These are phyloP conservation scores for Medicago truncatula DNA, from an alignment of 306 rosid species.

Conservation along the genomic window DNA sequence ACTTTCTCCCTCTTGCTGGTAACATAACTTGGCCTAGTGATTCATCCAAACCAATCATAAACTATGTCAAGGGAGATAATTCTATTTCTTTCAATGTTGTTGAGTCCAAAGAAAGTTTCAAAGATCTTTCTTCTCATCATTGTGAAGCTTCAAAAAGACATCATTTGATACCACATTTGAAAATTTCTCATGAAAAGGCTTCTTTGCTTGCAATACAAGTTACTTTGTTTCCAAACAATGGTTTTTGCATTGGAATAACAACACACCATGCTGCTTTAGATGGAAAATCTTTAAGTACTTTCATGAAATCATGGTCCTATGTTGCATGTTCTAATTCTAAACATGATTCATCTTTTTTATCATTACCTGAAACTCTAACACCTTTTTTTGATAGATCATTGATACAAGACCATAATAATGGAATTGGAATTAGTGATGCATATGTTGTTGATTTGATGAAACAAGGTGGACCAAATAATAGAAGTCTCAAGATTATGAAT, in stretches of 20 bases:
- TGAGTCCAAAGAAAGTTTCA: constrained; percentile 27
- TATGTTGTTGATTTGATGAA: background rate
- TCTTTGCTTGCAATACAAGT: constrained; percentile 33
- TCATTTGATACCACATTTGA: constrained; percentile 18
- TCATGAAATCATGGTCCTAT: constrained; percentile 39
- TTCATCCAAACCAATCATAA: constrained; percentile 30
- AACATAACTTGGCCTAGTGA: constrained; percentile 37
- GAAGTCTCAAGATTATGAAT: constrained; percentile 31
- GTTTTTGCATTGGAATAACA: constrained; percentile 41
- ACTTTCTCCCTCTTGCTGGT: constrained; percentile 42
- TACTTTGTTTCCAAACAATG: constrained; percentile 36
- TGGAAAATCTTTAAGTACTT: constrained; percentile 37
- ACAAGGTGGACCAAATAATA: background rate
- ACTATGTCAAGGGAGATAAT: background rate
- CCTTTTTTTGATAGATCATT: constrained; percentile 26
- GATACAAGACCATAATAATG: constrained; percentile 16
- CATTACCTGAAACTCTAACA: constrained; percentile 32
- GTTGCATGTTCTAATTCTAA: constrained; percentile 24
- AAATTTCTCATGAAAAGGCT: constrained; percentile 29
- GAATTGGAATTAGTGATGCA: background rate
- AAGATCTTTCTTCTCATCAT: background rate
- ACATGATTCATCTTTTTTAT: background rate
- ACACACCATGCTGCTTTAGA: constrained; percentile 46
- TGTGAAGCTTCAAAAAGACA: background rate
- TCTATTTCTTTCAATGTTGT: constrained; percentile 43